Conservation (phyloP, 805 yeast species). For the Komagataella phaffii region DNA sequence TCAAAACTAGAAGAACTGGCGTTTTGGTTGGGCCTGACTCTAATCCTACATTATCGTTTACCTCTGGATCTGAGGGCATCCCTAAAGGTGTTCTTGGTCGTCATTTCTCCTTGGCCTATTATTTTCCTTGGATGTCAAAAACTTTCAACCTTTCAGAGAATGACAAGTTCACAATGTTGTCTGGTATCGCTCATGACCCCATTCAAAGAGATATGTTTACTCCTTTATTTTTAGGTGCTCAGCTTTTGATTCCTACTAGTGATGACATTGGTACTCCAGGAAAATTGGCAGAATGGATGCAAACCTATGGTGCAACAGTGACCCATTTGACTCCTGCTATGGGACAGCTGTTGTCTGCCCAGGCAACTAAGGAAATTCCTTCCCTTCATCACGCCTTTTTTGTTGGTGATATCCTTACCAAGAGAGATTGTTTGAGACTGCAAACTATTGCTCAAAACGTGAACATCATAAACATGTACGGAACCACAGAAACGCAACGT, state of each 20-base stretch:
- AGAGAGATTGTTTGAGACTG: slow-evolving; percentile 88
- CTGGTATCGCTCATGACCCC: slow-evolving; percentile 99
- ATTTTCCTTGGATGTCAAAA: slow-evolving; percentile 97
- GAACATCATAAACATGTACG: slow-evolving; percentile 92
- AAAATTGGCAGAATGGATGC: slow-evolving; percentile 95
- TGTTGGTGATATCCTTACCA: slow-evolving; percentile 95
- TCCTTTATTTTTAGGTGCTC: slow-evolving; percentile 92
- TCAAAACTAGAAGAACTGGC: slow-evolving; percentile 55
- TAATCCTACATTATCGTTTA: slow-evolving; percentile 91
- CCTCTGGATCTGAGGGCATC: slow-evolving; percentile 96
- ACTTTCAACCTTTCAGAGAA: slow-evolving; percentile 62
- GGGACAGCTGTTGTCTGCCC: slow-evolving; percentile 96
- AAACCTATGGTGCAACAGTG: slow-evolving; percentile 78
- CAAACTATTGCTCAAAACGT: slow-evolving; percentile 89
- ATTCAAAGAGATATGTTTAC: slow-evolving; percentile 99
- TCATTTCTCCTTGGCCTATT: slow-evolving; percentile 92
- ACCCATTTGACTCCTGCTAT: slow-evolving; percentile 98
- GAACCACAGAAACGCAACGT: slow-evolving; percentile 98
- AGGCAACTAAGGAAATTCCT: slow-evolving; percentile 81
- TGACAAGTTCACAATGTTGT: slow-evolving; percentile 92
- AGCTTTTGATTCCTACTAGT: slow-evolving; percentile 81
- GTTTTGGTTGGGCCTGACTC: slow-evolving; percentile 95
- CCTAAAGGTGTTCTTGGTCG: slow-evolving; percentile 99
- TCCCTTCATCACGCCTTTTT: slow-evolving; percentile 90
- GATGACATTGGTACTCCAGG: slow-evolving; percentile 99